Percentiles rank a stretch among this genome's conserved stretches.
These are phyloP conservation scores for Neospermospora avenae DNA, from an alignment of 2,329 filamentous ascomycete genomes.

Conservation along the genomic window DNA sequence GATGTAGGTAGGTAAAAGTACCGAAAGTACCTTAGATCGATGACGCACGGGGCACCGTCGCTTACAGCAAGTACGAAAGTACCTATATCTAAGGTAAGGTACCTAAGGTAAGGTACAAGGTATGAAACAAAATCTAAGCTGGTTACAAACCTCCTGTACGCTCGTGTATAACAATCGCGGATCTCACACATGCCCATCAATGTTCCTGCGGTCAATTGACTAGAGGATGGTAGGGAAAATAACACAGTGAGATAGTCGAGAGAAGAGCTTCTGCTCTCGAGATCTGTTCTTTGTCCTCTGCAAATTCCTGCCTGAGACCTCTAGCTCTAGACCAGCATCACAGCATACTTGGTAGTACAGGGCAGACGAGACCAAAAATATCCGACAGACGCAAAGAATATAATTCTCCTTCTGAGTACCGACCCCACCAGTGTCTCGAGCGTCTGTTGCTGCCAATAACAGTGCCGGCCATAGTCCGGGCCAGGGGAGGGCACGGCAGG, in stretches of 20 bases:
- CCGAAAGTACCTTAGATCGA: no score
- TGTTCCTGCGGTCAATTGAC: not conserved
- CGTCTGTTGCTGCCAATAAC: not conserved
- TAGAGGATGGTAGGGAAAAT: not conserved
- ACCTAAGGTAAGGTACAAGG: not conserved
- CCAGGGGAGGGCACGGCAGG: not conserved
- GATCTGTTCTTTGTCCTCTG: not conserved
- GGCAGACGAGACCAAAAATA: not conserved
- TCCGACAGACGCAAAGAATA: conserved; percentile 7
- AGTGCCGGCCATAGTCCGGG: not conserved
- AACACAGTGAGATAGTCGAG: not conserved
- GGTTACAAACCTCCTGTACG: not conserved
- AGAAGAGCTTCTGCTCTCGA: not conserved
- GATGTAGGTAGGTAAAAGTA: no score
- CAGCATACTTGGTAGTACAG: not conserved
- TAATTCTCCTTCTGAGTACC: conserved; percentile 8
- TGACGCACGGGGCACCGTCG: no score
- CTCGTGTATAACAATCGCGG: not conserved
- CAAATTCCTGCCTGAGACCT: not conserved
- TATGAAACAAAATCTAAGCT: not conserved
- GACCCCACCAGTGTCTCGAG: not conserved
- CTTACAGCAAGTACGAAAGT: no score
- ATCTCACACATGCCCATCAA: conserved; percentile 2
- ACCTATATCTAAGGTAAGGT: not conserved
- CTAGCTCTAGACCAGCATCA: not conserved